A percentile compares a stretch with the other conserved stretches of the same genome.
Conservation (phyloP, 176 grass and related monocot genomes). For the Aegilops tauschii region DNA sequence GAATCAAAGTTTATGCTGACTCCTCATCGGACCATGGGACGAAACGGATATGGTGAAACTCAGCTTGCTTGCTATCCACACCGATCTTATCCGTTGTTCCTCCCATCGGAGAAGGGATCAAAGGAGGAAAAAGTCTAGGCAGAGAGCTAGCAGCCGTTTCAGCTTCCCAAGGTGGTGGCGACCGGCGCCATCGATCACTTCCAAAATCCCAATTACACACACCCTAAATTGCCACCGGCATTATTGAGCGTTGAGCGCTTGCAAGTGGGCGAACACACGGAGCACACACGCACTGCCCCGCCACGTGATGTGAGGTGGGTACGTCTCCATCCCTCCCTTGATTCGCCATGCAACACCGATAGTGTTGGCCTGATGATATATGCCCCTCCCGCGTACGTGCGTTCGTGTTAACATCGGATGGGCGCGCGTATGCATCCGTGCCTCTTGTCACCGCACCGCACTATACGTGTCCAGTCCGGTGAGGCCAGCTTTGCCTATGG, state of each 20-base stretch:
- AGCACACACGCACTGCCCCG: background rate
- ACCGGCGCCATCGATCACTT: background rate
- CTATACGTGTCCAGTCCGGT: constrained; percentile 9
- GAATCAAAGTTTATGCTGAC: background rate
- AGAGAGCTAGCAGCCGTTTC: background rate
- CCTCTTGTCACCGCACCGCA: background rate
- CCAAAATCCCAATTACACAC: background rate
- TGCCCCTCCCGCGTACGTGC: background rate
- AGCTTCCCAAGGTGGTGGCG: constrained; percentile 26
- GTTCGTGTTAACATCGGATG: background rate
- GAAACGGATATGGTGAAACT: background rate
- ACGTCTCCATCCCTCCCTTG: background rate
- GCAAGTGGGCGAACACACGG: constrained; percentile 28
- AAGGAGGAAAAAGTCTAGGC: background rate
- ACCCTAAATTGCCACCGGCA: background rate
- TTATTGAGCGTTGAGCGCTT: background rate
- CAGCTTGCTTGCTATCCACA: background rate
- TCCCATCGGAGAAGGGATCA: background rate
- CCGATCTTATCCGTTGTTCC: background rate
- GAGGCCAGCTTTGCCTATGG: background rate
- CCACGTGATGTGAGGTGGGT: constrained; percentile 3
- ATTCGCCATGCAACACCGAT: background rate
- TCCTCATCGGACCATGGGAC: background rate
- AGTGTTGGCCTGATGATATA: background rate
- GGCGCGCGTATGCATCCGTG: background rate